A percentile compares a stretch with the other conserved stretches of the same genome.
Conservation (phyloP, 2,329 filamentous ascomycete species). For the Scedosporium aurantiacum region DNA sequence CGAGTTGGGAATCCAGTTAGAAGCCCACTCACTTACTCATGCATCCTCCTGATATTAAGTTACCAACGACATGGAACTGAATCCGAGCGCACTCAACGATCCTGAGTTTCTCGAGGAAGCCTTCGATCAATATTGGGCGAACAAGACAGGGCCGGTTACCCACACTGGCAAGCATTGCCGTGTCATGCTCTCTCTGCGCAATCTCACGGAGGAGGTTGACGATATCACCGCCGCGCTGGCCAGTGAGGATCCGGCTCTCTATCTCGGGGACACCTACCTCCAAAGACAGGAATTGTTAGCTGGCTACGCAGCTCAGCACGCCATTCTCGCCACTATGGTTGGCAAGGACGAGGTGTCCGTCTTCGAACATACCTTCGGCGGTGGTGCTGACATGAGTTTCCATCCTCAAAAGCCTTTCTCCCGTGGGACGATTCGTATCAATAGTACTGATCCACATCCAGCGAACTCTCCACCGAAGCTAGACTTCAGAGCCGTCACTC, state of each 20-base stretch:
- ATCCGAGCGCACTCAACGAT: slow-evolving; percentile 13
- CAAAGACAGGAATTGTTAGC: slow-evolving; percentile 10
- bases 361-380: slow-evolving; percentile 13
- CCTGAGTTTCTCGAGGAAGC: slow-evolving; percentile 13
- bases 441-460: slow-evolving; percentile 27
- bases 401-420: neutral
- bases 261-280: slow-evolving; percentile 13
- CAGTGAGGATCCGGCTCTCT: slow-evolving; percentile 10
- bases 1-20: neutral
- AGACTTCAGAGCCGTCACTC: slow-evolving; percentile 25
- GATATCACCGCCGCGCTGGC: slow-evolving; percentile 7
- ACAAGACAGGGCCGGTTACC: slow-evolving; percentile 16
- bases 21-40: neutral
- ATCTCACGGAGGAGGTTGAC: slow-evolving; percentile 8
- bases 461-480: slow-evolving; percentile 37
- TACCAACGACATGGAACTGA: slow-evolving; percentile 1
- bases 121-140: slow-evolving; percentile 13
- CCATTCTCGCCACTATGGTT: slow-evolving; percentile 10
- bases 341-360: slow-evolving; percentile 11
- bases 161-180: slow-evolving; percentile 13
- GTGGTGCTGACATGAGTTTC: slow-evolving; percentile 4
- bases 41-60: neutral
- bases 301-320: slow-evolving; percentile 10
- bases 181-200: slow-evolving; percentile 12
- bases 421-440: neutral